Conservation (phyloP, 2,329 filamentous ascomycete species). For the Coniella vitis region DNA sequence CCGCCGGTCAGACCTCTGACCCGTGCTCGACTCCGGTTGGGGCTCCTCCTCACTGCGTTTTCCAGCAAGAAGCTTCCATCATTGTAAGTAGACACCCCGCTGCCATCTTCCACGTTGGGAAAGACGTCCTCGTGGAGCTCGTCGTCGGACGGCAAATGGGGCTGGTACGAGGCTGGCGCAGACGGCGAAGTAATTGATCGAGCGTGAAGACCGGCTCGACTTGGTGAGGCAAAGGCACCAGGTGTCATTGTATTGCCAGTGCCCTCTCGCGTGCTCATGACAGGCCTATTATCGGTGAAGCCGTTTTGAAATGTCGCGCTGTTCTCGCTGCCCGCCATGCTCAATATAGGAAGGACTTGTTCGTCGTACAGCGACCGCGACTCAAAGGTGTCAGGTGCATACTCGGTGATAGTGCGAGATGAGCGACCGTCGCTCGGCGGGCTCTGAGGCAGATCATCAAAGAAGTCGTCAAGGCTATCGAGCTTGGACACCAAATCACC, state of each 20-base stretch:
- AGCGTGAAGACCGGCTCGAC: constrained; percentile 65
- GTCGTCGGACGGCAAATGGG: constrained; percentile 64
- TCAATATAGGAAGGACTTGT: constrained; percentile 82
- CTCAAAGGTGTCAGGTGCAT: constrained; percentile 59
- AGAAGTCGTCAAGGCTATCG: constrained; percentile 76
- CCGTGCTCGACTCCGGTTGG: constrained; percentile 50
- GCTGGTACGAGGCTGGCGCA: constrained; percentile 47
- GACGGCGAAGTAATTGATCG: constrained; percentile 81
- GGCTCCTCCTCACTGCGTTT: constrained; percentile 53
- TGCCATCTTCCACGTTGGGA: constrained; percentile 67
- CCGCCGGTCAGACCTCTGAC: constrained; percentile 58
- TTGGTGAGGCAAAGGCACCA: constrained; percentile 44
- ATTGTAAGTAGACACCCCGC: constrained; percentile 25
- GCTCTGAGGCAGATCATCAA: constrained; percentile 59
- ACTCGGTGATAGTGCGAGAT: constrained; percentile 58
- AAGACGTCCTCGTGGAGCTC: constrained; percentile 68
- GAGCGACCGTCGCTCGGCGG: constrained; percentile 57
- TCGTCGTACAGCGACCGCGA: constrained; percentile 84
- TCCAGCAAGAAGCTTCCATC: constrained; percentile 51
- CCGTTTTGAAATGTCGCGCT: constrained; percentile 81
- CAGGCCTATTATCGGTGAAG: constrained; percentile 66
- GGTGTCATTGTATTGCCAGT: constrained; percentile 58
- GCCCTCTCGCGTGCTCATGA: constrained; percentile 48
- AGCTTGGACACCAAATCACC: constrained; percentile 77
- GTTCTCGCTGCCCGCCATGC: constrained; percentile 62